Base-by-base conservation (phyloP, 2,329 filamentous ascomycete species). In the Penicillium hesseltinei region DNA sequence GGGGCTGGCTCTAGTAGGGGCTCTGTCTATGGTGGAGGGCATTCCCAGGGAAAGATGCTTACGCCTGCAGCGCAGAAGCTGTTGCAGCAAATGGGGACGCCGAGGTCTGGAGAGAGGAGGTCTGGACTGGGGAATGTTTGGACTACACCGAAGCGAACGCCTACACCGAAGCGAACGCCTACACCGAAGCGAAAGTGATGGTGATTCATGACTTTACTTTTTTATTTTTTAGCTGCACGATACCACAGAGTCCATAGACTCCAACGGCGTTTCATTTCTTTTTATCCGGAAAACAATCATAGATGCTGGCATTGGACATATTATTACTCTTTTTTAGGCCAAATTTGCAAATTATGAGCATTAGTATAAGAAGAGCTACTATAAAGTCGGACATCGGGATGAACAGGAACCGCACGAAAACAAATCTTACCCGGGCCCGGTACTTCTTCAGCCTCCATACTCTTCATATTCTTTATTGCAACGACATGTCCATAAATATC, bases 1-100 rank as follows among this genome's bases (percentile, higher is more conserved):
- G 51, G 66, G 6, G 51, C 54, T 5, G 67, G 40, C 11, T 52
- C 50, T 27, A 52, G 21, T 25, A 46, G 29, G 15, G 21, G 50
- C 21, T 57, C 54, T 56, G 62, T 48, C 27, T 64, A 61, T 35
- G 67, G 49, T 17, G 40, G 51, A 17, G 36, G 52, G 4, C 2
- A 23, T 40, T 4, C 38, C 21, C 51, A 58, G 29, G 63, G 65
- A 31, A 72, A 76, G 64, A 68, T 71, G 54, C 67, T 80, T 56
- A 79, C 77, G 3, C 77, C 77, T 17, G 77, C 77, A 1, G 77
- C 75, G 25, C 76, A 77, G 58, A 74, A 71, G 57, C 61, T 80
- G 55, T 66, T 78, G 57, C 68, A 73, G 40, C 71, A 66, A 49
- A 68, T 74, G 7, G 71, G 67, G 2, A 67, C 60, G 7, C 68